These are phyloP conservation scores for Coprinellus micaceus DNA, from an alignment of 768 basidiomycete genomes.

Conservation along the genomic window DNA sequence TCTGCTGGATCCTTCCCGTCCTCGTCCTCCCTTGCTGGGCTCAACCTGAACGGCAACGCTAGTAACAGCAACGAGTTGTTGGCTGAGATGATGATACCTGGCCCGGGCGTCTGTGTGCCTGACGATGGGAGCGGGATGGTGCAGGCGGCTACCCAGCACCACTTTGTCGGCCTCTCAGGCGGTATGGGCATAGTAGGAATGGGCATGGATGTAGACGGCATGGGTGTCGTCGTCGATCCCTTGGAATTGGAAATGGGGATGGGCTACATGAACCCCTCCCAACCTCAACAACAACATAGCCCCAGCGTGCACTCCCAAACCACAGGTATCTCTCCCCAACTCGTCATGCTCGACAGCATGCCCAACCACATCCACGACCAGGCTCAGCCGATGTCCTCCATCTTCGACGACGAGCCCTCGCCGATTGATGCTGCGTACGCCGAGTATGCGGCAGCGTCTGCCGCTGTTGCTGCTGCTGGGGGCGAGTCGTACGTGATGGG, in stretches of 20 bases:
- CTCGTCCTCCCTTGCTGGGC: background rate
- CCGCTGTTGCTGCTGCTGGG: too few species aligned
- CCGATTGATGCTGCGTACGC: background rate
- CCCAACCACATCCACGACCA: background rate
- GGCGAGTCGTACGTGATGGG: background rate
- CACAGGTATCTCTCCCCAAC: background rate
- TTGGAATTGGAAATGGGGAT: conserved; percentile 11
- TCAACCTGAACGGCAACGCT: background rate
- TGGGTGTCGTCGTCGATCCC: conserved; percentile 9
- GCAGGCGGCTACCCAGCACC: background rate
- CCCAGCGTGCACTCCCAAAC: background rate
- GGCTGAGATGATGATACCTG: background rate
- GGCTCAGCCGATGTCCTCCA: background rate
- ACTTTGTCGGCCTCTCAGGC: background rate
- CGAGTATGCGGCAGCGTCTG: background rate
- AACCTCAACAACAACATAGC: conserved; percentile 8
- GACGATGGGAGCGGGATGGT: background rate
- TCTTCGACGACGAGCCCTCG: background rate
- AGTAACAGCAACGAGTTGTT: background rate
- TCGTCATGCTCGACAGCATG: background rate
- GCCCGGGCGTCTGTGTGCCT: background rate
- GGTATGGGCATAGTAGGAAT: background rate
- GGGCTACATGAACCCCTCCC: conserved; percentile 15
- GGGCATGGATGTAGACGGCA: conserved; percentile 7
- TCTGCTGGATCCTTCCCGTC: background rate